Percentiles rank a stretch among this genome's conserved stretches.
These are phyloP conservation scores for Botryotinia globosa DNA, from an alignment of 2,329 filamentous ascomycete genomes.

Conservation along the genomic window DNA sequence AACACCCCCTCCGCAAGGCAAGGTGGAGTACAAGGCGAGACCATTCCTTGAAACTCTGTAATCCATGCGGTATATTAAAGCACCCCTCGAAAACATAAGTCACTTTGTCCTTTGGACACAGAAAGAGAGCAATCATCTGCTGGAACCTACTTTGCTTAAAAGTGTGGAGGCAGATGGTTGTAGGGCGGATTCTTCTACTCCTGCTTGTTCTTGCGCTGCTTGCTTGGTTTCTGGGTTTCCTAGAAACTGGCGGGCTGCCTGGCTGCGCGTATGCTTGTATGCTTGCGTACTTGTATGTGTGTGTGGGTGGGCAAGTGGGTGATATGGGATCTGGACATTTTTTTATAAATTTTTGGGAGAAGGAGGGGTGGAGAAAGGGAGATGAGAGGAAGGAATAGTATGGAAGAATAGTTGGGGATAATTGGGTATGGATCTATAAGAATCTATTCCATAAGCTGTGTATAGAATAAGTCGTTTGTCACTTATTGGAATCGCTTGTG, in stretches of 20 bases:
- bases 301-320: background rate
- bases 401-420: too few relatives aligned
- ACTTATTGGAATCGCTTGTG: too few relatives aligned
- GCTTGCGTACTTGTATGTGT: too few relatives aligned
- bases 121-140: background rate
- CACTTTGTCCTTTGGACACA: background rate
- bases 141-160: background rate
- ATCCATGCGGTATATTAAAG: conserved; percentile 66
- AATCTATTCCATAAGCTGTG: too few relatives aligned
- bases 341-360: background rate
- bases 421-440: too few relatives aligned
- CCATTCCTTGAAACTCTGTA: conserved; percentile 71
- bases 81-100: conserved; percentile 19
- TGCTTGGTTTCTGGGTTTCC: too few relatives aligned
- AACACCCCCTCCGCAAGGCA: conserved; percentile 57
- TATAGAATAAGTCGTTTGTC: too few relatives aligned
- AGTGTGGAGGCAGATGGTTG: conserved; percentile 10
- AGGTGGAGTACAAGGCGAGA: conserved; percentile 76
- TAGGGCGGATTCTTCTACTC: background rate
- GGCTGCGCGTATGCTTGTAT: background rate
- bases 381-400: background rate
- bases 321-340: conserved; percentile 1
- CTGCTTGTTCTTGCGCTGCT: background rate
- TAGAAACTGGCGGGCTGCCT: background rate
- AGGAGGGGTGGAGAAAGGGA: too few relatives aligned